These are phyloP conservation scores for Rhodotorula sp. DNA, from an alignment of 1,284 basidiomycete species.

Conservation along the genomic window DNA sequence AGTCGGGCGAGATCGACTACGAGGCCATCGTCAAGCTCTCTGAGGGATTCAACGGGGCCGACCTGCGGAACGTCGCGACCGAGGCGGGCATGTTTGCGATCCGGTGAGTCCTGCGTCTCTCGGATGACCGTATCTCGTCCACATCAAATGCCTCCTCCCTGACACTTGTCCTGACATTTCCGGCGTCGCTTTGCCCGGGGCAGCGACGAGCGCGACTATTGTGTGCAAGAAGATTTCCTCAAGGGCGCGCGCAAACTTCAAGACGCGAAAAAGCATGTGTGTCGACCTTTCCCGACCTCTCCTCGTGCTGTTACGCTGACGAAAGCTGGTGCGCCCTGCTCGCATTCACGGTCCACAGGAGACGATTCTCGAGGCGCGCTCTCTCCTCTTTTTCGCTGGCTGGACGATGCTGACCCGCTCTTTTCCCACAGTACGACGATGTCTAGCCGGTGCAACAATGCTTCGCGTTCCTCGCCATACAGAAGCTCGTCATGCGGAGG, in stretches of 20 bases:
- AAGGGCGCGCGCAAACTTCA: conserved; percentile 97
- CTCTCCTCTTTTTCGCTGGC: background rate
- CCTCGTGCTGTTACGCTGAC: too few species aligned
- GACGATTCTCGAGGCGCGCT: conserved; percentile 18
- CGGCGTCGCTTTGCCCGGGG: background rate
- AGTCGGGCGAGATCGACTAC: conserved; percentile 91
- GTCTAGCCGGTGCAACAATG: background rate
- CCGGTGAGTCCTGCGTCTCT: conserved; percentile 52
- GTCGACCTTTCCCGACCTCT: background rate
- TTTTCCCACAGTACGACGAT: conserved; percentile 7
- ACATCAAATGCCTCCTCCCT: conserved; percentile 2
- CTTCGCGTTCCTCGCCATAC: too few species aligned
- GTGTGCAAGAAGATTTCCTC: conserved; percentile 91
- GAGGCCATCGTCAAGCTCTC: conserved; percentile 96
- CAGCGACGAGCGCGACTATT: conserved; percentile 67
- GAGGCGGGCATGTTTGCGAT: conserved; percentile 99
- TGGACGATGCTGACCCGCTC: background rate
- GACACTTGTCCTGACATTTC: too few species aligned
- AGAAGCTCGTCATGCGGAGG: background rate
- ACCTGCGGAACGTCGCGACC: conserved; percentile 93
- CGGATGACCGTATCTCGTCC: background rate
- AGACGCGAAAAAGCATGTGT: conserved; percentile 55
- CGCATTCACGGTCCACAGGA: conserved; percentile 49
- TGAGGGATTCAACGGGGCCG: conserved; percentile 92
- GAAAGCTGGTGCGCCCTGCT: too few species aligned